phyloP scores from a whole-genome alignment of 768 basidiomycete genomes.

The Leccinum subtestaceum region DNA sequence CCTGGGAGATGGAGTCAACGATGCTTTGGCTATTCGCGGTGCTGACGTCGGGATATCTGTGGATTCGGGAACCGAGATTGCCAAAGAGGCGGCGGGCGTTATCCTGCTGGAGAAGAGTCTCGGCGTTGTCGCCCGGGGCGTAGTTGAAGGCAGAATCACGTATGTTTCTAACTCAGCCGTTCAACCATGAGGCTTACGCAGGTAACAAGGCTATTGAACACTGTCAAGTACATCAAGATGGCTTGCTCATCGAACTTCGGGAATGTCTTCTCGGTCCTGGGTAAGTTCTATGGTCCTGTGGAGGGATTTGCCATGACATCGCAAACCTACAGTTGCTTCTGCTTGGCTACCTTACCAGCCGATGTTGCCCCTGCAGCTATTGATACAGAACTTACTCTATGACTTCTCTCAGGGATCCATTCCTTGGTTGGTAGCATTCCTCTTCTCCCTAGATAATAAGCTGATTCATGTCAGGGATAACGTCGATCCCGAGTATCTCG shows the following conservation, averaged over 20 bases:
- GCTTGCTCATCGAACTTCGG: conserved; percentile 38
- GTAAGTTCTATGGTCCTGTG: conserved; percentile 13
- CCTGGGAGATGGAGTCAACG: conserved; percentile 32
- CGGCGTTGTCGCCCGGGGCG: conserved; percentile 32
- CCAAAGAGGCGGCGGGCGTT: conserved; percentile 38
- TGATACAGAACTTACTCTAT: conserved; percentile 34
- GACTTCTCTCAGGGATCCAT: conserved; percentile 38
- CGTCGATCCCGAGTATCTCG: conserved; percentile 37
- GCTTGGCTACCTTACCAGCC: conserved; percentile 39
- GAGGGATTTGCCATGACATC: background rate
- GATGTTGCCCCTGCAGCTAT: conserved; percentile 34
- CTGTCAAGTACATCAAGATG: conserved; percentile 39
- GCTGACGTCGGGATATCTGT: conserved; percentile 35
- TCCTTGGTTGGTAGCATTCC: conserved; percentile 27
- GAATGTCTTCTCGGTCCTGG: conserved; percentile 32
- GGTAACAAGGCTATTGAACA: conserved; percentile 32
- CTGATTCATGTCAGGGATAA: conserved; percentile 31
- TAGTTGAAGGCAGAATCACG: conserved; percentile 34
- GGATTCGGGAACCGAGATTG: conserved; percentile 34
- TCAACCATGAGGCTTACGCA: conserved; percentile 8
- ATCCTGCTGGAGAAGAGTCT: conserved; percentile 38
- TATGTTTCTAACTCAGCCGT: conserved; percentile 12
- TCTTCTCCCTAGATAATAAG: background rate
- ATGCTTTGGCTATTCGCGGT: conserved; percentile 32
- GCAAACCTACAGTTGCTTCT: conserved; percentile 28